A percentile compares a stretch with the other conserved stretches of the same genome.
Conservation (phyloP, 2,329 filamentous ascomycete genomes). For the Diaporthe citri region DNA sequence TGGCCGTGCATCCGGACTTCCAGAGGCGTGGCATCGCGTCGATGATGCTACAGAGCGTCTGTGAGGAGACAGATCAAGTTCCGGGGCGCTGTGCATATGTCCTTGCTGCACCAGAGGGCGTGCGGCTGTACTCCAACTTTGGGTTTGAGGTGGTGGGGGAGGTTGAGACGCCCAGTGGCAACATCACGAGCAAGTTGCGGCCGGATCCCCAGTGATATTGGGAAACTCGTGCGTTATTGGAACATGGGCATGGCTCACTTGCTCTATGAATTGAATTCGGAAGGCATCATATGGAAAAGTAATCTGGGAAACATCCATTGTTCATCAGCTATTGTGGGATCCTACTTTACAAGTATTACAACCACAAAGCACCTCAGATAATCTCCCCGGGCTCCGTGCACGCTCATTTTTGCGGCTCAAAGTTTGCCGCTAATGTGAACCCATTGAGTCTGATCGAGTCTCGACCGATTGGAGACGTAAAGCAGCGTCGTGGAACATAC, state of each 20-base stretch:
- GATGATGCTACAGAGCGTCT: not conserved
- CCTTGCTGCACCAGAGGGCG: not conserved
- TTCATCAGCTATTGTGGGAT: not conserved
- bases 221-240: not conserved
- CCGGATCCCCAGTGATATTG: not conserved
- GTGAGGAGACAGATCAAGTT: not conserved
- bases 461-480: not conserved
- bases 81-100: not conserved
- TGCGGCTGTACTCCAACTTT: not conserved
- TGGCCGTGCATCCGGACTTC: not conserved
- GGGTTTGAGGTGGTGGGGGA: not conserved
- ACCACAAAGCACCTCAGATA: not conserved
- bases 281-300: not conserved
- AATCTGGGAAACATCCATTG: not conserved
- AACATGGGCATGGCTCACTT: not conserved
- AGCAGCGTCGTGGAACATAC: not conserved
- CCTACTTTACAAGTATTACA: not conserved
- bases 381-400: not conserved
- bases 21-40: not conserved
- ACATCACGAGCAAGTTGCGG: slow-evolving; percentile 4
- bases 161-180: not conserved
- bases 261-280: not conserved
- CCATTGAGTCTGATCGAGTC: not conserved
- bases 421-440: not conserved
- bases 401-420: not conserved